phyloP scores from a whole-genome alignment of 768 basidiomycete species.

The Leccinum arenicola region DNA sequence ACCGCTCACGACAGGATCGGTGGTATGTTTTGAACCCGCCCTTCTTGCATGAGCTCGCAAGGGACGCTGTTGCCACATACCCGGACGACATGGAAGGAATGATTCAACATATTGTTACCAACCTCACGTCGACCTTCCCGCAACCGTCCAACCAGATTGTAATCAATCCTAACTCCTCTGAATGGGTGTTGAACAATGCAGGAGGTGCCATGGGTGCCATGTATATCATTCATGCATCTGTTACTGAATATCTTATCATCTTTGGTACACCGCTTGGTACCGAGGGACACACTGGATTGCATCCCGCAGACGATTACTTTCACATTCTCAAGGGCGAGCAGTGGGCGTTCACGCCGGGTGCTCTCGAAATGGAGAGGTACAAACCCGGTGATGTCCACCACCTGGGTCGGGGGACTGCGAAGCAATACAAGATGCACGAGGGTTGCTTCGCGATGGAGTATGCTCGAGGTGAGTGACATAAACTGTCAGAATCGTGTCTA shows the following conservation, averaged over 20 bases:
- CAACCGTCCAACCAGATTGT: slow-evolving; percentile 49
- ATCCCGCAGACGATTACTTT: slow-evolving; percentile 98
- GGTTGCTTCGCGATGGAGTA: slow-evolving; percentile 97
- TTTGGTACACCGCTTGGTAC: slow-evolving; percentile 97
- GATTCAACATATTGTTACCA: slow-evolving; percentile 76
- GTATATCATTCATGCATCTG: slow-evolving; percentile 95
- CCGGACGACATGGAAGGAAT: slow-evolving; percentile 68
- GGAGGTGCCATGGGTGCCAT: slow-evolving; percentile 98
- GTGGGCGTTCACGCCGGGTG: slow-evolving; percentile 86
- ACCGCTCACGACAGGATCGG: slow-evolving; percentile 48
- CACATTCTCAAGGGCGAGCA: slow-evolving; percentile 93
- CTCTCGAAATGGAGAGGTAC: slow-evolving; percentile 84
- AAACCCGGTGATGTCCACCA: slow-evolving; percentile 80
- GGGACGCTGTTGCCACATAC: slow-evolving; percentile 65
- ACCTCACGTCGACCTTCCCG: slow-evolving; percentile 75
- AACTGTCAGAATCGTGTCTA: slow-evolving; percentile 13
- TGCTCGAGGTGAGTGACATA: slow-evolving; percentile 62
- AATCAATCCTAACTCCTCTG: slow-evolving; percentile 53
- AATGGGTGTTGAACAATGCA: slow-evolving; percentile 97
- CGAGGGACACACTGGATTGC: slow-evolving; percentile 92
- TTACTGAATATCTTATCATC: slow-evolving; percentile 96
- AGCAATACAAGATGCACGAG: slow-evolving; percentile 98
- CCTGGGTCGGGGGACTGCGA: slow-evolving; percentile 76
- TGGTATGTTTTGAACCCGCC: slow-evolving; percentile 86
- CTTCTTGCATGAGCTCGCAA: slow-evolving; percentile 67